A percentile compares a stretch with the other conserved stretches of the same genome.
phyloP scores from a whole-genome alignment of 2,329 filamentous ascomycete species.

The Hypoxylon rubiginosum region DNA sequence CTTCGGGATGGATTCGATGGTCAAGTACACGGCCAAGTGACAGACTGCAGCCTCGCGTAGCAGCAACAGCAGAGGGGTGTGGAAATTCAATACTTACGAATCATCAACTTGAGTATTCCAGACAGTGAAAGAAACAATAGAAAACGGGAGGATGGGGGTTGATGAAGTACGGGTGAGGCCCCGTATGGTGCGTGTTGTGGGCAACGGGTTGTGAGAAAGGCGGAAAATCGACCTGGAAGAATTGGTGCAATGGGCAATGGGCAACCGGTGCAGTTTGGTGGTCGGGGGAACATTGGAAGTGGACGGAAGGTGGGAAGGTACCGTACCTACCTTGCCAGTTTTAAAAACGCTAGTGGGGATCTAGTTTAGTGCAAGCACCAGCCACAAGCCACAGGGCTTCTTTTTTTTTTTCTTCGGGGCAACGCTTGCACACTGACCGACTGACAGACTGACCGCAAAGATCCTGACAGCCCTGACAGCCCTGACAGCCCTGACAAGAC shows the following conservation, averaged over 20 bases:
- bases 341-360: slow-evolving; percentile 31
- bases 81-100: slow-evolving; percentile 51
- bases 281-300: slow-evolving; percentile 46
- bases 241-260: slow-evolving; percentile 25
- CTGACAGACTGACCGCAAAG: no score
- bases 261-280: slow-evolving; percentile 23
- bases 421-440: no score
- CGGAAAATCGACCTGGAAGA: slow-evolving; percentile 51
- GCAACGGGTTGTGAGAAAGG: slow-evolving; percentile 50
- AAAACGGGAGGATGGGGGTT: slow-evolving; percentile 37
- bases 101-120: slow-evolving; percentile 50
- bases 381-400: slow-evolving; percentile 35
- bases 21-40: slow-evolving; percentile 48
- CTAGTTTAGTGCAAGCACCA: slow-evolving; percentile 29
- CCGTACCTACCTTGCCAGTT: slow-evolving; percentile 41
- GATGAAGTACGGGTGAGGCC: slow-evolving; percentile 45
- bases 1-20: slow-evolving; percentile 49
- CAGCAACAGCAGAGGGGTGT: slow-evolving; percentile 35
- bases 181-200: slow-evolving; percentile 48
- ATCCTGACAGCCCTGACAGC: no score
- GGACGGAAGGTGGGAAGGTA: slow-evolving; percentile 42
- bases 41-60: slow-evolving; percentile 48
- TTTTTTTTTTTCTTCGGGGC: not conserved
- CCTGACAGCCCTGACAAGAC: no score
- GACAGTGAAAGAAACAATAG: slow-evolving; percentile 33